phyloP scores from a whole-genome alignment of 352 stramenopile species.

The Pythium coloratum region DNA sequence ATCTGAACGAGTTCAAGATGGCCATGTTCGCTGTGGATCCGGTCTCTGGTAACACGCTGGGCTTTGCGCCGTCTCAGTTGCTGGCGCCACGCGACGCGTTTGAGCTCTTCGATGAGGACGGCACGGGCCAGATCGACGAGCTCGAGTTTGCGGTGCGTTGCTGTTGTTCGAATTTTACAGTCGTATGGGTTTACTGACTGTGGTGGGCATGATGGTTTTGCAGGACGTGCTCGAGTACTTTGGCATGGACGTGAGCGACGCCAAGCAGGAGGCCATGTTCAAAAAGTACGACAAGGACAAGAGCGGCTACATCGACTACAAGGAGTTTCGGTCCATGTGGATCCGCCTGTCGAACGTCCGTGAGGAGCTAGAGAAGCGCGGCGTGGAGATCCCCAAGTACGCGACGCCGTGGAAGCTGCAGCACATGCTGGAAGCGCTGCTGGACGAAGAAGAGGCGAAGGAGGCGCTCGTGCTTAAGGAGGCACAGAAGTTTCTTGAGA shows the following conservation, averaged over 20 bases:
- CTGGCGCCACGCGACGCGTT: slow-evolving; percentile 89
- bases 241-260: slow-evolving; percentile 84
- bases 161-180: too few relatives aligned
- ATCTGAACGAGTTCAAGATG: slow-evolving; percentile 93
- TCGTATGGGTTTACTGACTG: not conserved
- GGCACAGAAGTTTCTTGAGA: slow-evolving; percentile 68
- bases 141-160: slow-evolving; percentile 89
- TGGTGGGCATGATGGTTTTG: not conserved
- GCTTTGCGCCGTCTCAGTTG: slow-evolving; percentile 83
- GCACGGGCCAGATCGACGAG: slow-evolving; percentile 89
- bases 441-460: slow-evolving; percentile 89
- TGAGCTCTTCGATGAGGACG: slow-evolving; percentile 90
- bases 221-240: slow-evolving; percentile 93
- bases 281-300: slow-evolving; percentile 92
- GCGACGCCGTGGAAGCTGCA: slow-evolving; percentile 74
- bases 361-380: slow-evolving; percentile 84
- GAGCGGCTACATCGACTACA: slow-evolving; percentile 92
- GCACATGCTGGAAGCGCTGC: slow-evolving; percentile 82
- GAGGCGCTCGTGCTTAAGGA: slow-evolving; percentile 82
- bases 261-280: slow-evolving; percentile 92
- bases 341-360: slow-evolving; percentile 76
- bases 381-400: slow-evolving; percentile 89
- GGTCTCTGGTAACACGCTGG: slow-evolving; percentile 71
- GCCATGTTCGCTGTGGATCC: slow-evolving; percentile 92
- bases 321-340: slow-evolving; percentile 94